A percentile compares a stretch with the other conserved stretches of the same genome.
These are phyloP conservation scores for Geoglossum cookeanum DNA, from an alignment of 2,329 filamentous ascomycete species.

Conservation along the genomic window DNA sequence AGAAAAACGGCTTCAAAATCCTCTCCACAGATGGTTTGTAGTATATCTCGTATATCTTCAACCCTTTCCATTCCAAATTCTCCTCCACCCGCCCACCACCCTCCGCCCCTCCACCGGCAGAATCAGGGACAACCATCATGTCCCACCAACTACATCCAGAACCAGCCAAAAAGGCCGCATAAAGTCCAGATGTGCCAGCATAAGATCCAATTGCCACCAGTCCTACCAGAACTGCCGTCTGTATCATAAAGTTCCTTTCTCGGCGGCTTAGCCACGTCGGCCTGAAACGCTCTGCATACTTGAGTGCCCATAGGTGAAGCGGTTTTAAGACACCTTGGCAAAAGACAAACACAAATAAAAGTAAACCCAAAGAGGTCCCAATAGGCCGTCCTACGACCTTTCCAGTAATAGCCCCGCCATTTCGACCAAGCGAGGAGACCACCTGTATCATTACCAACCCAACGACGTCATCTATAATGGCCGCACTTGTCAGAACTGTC, in stretches of 20 bases:
- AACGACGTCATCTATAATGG: slow-evolving; percentile 67
- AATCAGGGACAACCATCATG: slow-evolving; percentile 39
- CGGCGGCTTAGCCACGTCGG: too few relatives aligned
- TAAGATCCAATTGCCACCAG: slow-evolving; percentile 34
- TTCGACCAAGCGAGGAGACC: slow-evolving; percentile 39
- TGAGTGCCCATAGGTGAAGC: too few relatives aligned
- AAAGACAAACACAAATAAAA: slow-evolving; percentile 1
- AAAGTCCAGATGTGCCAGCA: slow-evolving; percentile 41
- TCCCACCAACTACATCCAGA: slow-evolving; percentile 22
- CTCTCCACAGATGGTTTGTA: slow-evolving; percentile 22
- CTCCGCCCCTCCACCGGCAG: not conserved
- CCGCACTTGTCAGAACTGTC: slow-evolving; percentile 48
- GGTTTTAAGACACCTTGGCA: not conserved
- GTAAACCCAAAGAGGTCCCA: slow-evolving; percentile 25
- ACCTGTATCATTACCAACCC: slow-evolving; percentile 62
- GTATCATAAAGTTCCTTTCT: not conserved
- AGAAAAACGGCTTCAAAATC: slow-evolving; percentile 54
- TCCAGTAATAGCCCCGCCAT: slow-evolving; percentile 20
- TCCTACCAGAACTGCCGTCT: slow-evolving; percentile 24
- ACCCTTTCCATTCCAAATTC: too few relatives aligned
- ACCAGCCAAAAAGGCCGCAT: slow-evolving; percentile 38
- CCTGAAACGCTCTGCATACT: too few relatives aligned
- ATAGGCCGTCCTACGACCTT: slow-evolving; percentile 29
- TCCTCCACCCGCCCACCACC: slow-evolving; percentile 4
- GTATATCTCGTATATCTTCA: slow-evolving; percentile 20